A percentile compares a stretch with the other conserved stretches of the same genome.
Evolutionary conservation across 257 asterid genomes (phyloP).

Genomic region (Gentiana macrophylla): DNA sequence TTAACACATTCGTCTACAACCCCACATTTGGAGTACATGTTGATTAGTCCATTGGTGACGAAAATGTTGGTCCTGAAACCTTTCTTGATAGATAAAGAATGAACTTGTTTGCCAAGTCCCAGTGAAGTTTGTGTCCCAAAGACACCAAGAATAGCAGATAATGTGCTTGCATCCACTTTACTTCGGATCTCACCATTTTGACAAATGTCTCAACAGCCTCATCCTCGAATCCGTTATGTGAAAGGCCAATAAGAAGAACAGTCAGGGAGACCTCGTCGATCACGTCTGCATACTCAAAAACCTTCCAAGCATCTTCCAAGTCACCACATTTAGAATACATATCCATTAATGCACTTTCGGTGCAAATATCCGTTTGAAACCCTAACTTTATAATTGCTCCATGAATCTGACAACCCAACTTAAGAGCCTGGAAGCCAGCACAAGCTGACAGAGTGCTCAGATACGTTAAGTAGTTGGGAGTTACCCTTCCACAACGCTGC

Average conservation of each 20-base stretch:
- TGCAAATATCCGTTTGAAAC: constrained; percentile 43
- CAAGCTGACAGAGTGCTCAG: constrained; percentile 60
- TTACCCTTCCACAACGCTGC: constrained; percentile 22
- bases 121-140: constrained; percentile 41
- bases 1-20: constrained; percentile 47
- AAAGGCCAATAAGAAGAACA: constrained; percentile 54
- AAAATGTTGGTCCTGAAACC: constrained; percentile 40
- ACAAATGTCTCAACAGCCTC: constrained; percentile 62
- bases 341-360: constrained; percentile 85
- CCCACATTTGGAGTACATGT: constrained; percentile 82
- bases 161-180: constrained; percentile 44
- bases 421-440: constrained; percentile 54
- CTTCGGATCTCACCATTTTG: constrained; percentile 43
- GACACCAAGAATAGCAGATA: constrained; percentile 67
- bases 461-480: constrained; percentile 60
- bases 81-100: constrained; percentile 52
- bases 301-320: constrained; percentile 52
- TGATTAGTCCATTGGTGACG: constrained; percentile 64
- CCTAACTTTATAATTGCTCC: constrained; percentile 57
- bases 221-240: constrained; percentile 69
- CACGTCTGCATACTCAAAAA: constrained; percentile 62
- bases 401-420: constrained; percentile 72
- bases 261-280: constrained; percentile 70
- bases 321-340: constrained; percentile 70
- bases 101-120: constrained; percentile 68